Conservation (phyloP, 345 rosid species). For the Balakata baccata region DNA sequence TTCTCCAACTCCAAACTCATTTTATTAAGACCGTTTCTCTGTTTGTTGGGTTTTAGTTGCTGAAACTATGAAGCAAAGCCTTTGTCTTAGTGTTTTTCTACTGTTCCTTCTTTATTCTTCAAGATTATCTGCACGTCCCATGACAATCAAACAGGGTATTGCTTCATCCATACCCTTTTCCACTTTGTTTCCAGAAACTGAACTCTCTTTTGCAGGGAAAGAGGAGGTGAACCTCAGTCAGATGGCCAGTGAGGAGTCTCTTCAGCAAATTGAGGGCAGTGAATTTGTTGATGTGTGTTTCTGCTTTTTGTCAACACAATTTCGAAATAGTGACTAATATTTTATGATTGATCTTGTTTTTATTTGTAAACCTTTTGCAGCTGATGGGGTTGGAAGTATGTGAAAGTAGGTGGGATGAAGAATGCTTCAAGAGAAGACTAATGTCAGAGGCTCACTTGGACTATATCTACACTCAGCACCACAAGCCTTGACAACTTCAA, state of each 20-base stretch:
- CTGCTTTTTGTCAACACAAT: no score
- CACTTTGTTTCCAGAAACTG: neutral
- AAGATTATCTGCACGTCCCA: slow-evolving; percentile 33
- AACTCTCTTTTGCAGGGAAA: slow-evolving; percentile 27
- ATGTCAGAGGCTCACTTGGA: slow-evolving; percentile 78
- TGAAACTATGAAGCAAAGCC: slow-evolving; percentile 47
- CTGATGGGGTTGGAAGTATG: slow-evolving; percentile 57
- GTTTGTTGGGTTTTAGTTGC: neutral
- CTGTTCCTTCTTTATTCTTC: slow-evolving; percentile 30
- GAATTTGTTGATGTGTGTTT: slow-evolving; percentile 32
- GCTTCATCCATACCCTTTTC: neutral
- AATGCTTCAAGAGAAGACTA: slow-evolving; percentile 56
- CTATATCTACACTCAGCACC: slow-evolving; percentile 81
- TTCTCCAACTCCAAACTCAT: slow-evolving; percentile 13
- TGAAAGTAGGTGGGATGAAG: slow-evolving; percentile 45
- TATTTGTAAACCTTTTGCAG: slow-evolving; percentile 21
- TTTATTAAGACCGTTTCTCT: neutral
- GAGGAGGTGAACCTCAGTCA: slow-evolving; percentile 32
- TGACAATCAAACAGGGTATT: slow-evolving; percentile 30
- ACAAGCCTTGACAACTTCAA: slow-evolving; percentile 41
- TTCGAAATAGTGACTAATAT: neutral
- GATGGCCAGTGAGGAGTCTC: slow-evolving; percentile 21
- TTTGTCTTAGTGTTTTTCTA: slow-evolving; percentile 28
- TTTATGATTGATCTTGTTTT: neutral
- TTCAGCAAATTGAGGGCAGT: slow-evolving; percentile 20